Evolutionary conservation across 345 rosid genomes (phyloP).

Genomic region (Pelargonium nanum): DNA sequence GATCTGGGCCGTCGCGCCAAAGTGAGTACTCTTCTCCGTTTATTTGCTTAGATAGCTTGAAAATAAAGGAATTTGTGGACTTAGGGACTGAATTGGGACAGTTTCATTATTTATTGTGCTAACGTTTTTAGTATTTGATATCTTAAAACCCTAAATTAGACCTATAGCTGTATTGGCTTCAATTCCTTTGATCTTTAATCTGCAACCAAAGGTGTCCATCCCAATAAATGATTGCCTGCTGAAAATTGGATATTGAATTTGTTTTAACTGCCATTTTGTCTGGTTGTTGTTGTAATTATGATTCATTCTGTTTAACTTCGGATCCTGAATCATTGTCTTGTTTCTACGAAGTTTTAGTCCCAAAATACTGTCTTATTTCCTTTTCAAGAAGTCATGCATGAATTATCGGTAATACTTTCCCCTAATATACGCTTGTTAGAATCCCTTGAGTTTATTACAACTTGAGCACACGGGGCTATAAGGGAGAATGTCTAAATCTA

Average conservation of each 20-base stretch:
- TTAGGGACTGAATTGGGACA: neutral
- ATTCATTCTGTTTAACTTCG: neutral
- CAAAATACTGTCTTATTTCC: no score
- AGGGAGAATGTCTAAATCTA: no score
- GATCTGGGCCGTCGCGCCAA: constrained; percentile 94
- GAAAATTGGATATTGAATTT: neutral
- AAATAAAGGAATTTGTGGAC: no score
- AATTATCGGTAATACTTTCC: no score
- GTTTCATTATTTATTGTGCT: neutral
- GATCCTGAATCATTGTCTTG: no score
- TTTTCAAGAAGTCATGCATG: no score
- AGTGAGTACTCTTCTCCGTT: constrained; percentile 25
- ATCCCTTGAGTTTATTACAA: no score
- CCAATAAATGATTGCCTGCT: neutral
- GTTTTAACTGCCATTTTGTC: neutral
- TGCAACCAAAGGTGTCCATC: neutral
- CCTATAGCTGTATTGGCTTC: neutral
- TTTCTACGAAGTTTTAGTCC: no score
- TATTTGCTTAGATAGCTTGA: neutral
- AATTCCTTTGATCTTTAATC: neutral
- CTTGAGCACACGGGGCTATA: no score
- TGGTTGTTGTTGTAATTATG: no score
- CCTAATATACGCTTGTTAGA: no score
- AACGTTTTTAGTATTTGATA: neutral
- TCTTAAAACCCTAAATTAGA: neutral